Base-by-base conservation (phyloP, 1,139 yeast genomes). In the Zhuliangozyma blackwelliae region DNA sequence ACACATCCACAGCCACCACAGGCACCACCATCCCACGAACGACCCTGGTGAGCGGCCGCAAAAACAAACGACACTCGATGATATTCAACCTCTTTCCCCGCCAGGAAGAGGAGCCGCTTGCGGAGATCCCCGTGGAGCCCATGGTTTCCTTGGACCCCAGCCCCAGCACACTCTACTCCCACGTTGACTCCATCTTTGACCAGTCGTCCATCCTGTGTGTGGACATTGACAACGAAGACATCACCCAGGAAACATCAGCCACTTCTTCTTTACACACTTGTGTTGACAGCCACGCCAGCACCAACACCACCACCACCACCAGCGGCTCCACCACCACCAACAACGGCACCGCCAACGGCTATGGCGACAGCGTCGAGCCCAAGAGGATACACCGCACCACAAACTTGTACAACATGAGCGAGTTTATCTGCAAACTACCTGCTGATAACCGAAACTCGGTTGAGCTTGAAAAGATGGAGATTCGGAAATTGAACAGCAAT, bases 381-480 rank as follows among this genome's bases (percentile, higher is more conserved):
- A 38, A 39, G 25, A 48, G 42, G 31, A 32, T 50, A 12, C 63
- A 51, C 35, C 51, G 63, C 30, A 54, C 59, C 5, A 50, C 57
- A 9, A 52, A 59, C 32, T 37, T 51, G 19, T 44, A 51, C 25
- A 55, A 55, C 34, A 51, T 59, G 28, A 51, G 46, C 27, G 57
- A 53, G 21, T 54, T 59, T 32, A 40, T 58, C 29, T 43, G 43
- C 34, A 39, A 44, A 30, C 41, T 55, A 25, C 23, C 23, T 9
- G 23, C 10, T 3, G 43, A 46, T 16, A 45, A 39, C 12, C 46
- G 44, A 8, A 40, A 37, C 28, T 56, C 64, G 16, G 41, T 60
- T 27, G 60, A 58, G 21, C 32, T 51, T 19, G 69, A 63, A 39
- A 34, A 34, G 10, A 32, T 42, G 25, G 62, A 57, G 35, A 47